Percentiles rank a stretch among this genome's conserved stretches.
Conservation (phyloP, 2,329 filamentous ascomycete species). For the Colletotrichum brevisporum region DNA sequence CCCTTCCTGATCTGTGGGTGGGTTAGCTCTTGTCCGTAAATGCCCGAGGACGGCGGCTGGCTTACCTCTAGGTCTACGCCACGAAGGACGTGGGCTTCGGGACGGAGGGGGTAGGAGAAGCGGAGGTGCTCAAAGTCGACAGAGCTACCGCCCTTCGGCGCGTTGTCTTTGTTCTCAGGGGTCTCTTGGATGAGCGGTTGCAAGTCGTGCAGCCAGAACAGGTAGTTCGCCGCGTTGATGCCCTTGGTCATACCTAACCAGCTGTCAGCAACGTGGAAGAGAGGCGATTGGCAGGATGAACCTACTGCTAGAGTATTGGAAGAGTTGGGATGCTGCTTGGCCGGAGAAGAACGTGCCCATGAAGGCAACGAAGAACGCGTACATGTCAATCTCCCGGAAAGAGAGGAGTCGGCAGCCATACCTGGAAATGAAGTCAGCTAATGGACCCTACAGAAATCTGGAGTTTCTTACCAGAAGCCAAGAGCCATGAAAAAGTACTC, state of each 20-base stretch:
- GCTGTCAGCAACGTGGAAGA: slow-evolving; percentile 13
- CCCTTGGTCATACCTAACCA: slow-evolving; percentile 64
- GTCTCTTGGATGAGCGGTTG: slow-evolving; percentile 59
- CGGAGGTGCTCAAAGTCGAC: slow-evolving; percentile 69
- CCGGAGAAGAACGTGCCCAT: slow-evolving; percentile 64
- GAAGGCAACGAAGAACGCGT: slow-evolving; percentile 66
- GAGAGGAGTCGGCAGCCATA: slow-evolving; percentile 56
- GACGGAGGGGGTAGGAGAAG: slow-evolving; percentile 73
- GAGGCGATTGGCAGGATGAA: neutral
- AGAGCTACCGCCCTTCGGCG: slow-evolving; percentile 51
- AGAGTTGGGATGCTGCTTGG: slow-evolving; percentile 57
- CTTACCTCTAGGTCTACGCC: slow-evolving; percentile 57
- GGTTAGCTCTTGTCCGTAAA: neutral
- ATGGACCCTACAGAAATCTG: neutral
- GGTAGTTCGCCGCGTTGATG: slow-evolving; percentile 63
- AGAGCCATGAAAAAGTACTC: slow-evolving; percentile 57
- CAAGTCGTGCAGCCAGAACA: slow-evolving; percentile 62
- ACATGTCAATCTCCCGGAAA: slow-evolving; percentile 53
- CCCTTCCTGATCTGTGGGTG: slow-evolving; percentile 56
- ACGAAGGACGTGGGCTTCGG: slow-evolving; percentile 56
- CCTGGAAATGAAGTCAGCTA: slow-evolving; percentile 28
- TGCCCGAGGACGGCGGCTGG: too few species aligned
- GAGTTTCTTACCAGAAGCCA: slow-evolving; percentile 53
- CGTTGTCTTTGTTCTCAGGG: slow-evolving; percentile 53
- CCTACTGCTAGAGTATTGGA: slow-evolving; percentile 62